Conservation (phyloP, 306 rosid genomes). For the Sesbania bispinosa region DNA sequence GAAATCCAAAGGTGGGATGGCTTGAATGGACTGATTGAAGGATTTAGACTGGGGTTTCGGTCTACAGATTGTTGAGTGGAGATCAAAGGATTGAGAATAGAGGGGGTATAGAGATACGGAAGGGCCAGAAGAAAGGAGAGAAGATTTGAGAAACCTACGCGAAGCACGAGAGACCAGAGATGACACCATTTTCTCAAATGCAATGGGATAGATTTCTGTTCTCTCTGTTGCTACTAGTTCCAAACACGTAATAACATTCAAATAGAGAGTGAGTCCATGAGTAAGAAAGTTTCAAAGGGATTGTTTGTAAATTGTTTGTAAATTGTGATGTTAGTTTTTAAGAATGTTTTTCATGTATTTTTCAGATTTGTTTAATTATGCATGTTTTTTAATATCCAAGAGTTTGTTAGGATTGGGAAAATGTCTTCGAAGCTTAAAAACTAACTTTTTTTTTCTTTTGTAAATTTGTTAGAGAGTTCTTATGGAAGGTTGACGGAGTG, state of each 20-base stretch:
- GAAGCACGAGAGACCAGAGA: constrained; percentile 33
- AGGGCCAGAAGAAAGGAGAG: constrained; percentile 20
- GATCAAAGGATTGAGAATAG: constrained; percentile 21
- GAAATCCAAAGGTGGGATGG: constrained; percentile 15
- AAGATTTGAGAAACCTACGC: constrained; percentile 38
- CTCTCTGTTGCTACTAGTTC: neutral
- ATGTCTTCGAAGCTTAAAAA: too few species aligned
- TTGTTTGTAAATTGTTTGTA: too few species aligned
- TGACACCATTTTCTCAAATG: constrained; percentile 36
- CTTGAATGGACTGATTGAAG: constrained; percentile 15
- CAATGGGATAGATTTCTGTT: neutral
- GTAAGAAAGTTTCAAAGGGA: neutral
- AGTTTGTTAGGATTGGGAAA: too few species aligned
- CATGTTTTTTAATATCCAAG: too few species aligned
- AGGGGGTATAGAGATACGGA: neutral
- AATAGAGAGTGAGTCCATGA: neutral
- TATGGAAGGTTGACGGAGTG: neutral
- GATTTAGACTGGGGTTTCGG: neutral
- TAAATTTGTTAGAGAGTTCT: neutral
- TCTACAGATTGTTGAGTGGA: constrained; percentile 24
- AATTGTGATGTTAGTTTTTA: too few species aligned
- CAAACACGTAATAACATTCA: neutral
- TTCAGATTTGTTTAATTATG: too few species aligned
- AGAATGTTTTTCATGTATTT: too few species aligned
- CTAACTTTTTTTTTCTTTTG: neutral